Base-by-base conservation (phyloP, 192 early-diverging fungal species). In the Entophlyctis luteolus region DNA sequence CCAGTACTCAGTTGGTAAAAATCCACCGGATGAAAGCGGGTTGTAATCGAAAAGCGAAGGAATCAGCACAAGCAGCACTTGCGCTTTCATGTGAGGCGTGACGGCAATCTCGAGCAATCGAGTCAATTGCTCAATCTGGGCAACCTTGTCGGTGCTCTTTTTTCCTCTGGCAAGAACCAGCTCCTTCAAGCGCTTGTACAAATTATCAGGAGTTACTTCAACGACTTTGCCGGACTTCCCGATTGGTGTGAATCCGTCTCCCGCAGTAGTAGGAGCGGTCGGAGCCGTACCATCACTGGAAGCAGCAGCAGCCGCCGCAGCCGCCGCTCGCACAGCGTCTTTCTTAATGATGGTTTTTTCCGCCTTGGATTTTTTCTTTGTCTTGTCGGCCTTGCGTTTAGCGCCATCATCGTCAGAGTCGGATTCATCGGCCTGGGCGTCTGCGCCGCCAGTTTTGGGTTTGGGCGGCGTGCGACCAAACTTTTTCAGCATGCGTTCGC, bases 91-190 rank as follows among this genome's bases (percentile, higher is more conserved):
- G 79, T 88, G 90, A 2, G 91, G 79, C 31, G 87, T 87, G 55
- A 58, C 72, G 22, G 91, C 84, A 5, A 68, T 56, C 16, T 71
- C 74, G 6, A 91, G 74, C 20, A 98, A 73, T 22, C 57, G 66
- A 68, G 89, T 79, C 33, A 98, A 74, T 59, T 82, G 79, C 42
- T 72, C 72, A 66, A 95, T 85, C 74, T 91, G 87, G 57, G 81
- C 86, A 32, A 81, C 68, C 74, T 91, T 90, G 75, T 98, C 89
- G 39, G 93, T 97, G 77, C 87, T 87, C 90, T 91, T 97, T 80
- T 95, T 94, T 42, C 97, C 97, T 68, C 97, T 87, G 46, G 91
- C 83, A 42, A 88, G 87, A 48, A 87, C 53, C 28, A 97, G 78
- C 65, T 91, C 90, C 45, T 72, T 73, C 53, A 99, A 82, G 62